Base-by-base conservation (phyloP, 306 rosid genomes). In the Lupinus albus region DNA sequence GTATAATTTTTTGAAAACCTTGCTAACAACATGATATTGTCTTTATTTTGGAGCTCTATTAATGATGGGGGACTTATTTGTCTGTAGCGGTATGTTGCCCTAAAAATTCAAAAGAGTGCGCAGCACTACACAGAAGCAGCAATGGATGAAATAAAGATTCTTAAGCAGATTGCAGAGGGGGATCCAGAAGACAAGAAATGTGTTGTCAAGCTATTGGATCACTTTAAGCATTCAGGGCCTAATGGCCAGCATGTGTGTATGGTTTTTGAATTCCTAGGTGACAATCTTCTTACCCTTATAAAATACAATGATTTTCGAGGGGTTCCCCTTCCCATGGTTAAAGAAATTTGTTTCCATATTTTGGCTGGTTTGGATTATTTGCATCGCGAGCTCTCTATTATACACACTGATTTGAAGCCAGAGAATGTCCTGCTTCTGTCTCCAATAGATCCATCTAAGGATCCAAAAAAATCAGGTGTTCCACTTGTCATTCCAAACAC, bases 71-170 rank as follows among this genome's bases (percentile, higher is more conserved):
- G 20, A 58, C 68, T 71, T 60, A 18, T 62, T 56, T 78, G 49
- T 64, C 66, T 78, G 73, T 68, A 93, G 98, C 79, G 82, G n/a
- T 89, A 88, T 79, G 98, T 93, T 54, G 98, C 98, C 68, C 79
- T 93, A 68, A 93, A 93, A 76, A 91, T 93, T 76, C 98, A 93
- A 52, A 93, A 93, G 95, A 93, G 98, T 79, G 98, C 97, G 61
- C 91, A 88, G 69, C 98, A 93, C 81, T 93, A 93, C 81, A 86
- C 97, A 1, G 98, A 93, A 79, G 98, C 98, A 0, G 98, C 98
- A 6, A 84, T 93, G 97, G 98, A 93, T 53, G 98, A 93, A 85
- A 88, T 93, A 68, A 86, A 89, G 76, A 93, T 93, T 74, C 87
- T 93, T 84, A 82, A 86, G 78, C 97, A 93, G 78, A 88, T 93